These are phyloP conservation scores for Tetracladium maxilliforme DNA, from an alignment of 2,329 filamentous ascomycete genomes.

Conservation along the genomic window DNA sequence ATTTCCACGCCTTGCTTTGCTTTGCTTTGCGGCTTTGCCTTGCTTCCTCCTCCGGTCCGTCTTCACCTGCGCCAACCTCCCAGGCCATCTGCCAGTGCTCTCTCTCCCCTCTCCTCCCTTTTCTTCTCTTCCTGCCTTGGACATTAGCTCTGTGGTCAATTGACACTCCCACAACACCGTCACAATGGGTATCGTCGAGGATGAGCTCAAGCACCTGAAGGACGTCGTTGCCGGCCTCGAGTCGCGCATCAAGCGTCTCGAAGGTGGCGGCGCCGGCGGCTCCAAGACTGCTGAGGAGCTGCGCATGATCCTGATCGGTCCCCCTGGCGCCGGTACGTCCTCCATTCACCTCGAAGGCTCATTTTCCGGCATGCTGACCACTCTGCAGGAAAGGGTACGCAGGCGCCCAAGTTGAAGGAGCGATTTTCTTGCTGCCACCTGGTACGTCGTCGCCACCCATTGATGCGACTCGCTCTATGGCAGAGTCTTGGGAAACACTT, in stretches of 20 bases:
- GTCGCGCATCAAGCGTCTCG: conserved; percentile 71
- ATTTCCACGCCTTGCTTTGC: no score
- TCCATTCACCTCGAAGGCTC: conserved; percentile 7
- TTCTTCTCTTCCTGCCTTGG: conserved; percentile 9
- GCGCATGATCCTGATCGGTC: conserved; percentile 95
- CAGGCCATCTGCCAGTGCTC: conserved; percentile 5
- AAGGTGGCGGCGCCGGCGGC: conserved; percentile 36
- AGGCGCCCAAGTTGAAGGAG: conserved; percentile 96
- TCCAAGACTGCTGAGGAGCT: conserved; percentile 40
- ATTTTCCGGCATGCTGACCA: conserved; percentile 2
- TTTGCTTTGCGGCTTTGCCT: neutral
- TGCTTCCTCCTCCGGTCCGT: neutral
- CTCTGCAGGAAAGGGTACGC: conserved; percentile 82
- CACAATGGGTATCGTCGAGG: conserved; percentile 78
- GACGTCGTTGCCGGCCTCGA: conserved; percentile 74
- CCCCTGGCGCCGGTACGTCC: conserved; percentile 82
- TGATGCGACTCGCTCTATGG: neutral
- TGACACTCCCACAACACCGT: conserved; percentile 9
- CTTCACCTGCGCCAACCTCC: conserved; percentile 3
- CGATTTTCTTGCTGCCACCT: conserved; percentile 95
- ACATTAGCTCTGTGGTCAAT: conserved; percentile 2
- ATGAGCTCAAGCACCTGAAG: conserved; percentile 68
- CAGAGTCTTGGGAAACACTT: conserved; percentile 4
- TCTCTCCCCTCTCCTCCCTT: conserved; percentile 5
- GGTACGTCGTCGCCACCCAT: conserved; percentile 39